A percentile compares a stretch with the other conserved stretches of the same genome.
Evolutionary conservation across 2,329 filamentous ascomycete genomes (phyloP).

Genomic region (Domatiomyces globalis): DNA sequence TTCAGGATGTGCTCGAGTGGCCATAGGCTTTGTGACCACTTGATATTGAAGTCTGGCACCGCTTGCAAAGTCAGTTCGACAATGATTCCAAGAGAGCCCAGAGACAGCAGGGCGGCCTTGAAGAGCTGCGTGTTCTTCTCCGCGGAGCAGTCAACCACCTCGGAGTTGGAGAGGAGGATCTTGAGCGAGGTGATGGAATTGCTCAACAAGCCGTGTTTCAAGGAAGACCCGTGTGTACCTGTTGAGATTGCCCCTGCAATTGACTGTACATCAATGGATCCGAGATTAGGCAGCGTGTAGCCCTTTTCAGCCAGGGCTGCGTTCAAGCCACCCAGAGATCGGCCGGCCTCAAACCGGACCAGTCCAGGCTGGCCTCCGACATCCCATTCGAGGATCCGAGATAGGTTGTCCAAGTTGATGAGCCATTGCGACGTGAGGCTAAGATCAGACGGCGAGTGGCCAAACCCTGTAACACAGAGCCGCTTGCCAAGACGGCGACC

Average conservation of each 20-base stretch:
- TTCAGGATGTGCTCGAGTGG: conserved; percentile 53
- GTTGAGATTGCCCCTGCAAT: conserved; percentile 86
- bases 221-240: conserved; percentile 80
- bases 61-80: conserved; percentile 77
- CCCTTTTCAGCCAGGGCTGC: conserved; percentile 58
- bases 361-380: conserved; percentile 52
- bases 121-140: conserved; percentile 65
- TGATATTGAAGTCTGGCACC: conserved; percentile 65
- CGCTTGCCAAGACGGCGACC: conserved; percentile 69
- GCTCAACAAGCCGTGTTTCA: conserved; percentile 70
- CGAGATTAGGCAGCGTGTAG: conserved; percentile 78
- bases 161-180: conserved; percentile 70
- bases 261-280: conserved; percentile 89
- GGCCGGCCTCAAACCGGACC: conserved; percentile 74
- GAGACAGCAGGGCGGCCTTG: conserved; percentile 69
- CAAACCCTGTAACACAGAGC: conserved; percentile 74
- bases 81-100: conserved; percentile 83
- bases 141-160: conserved; percentile 53
- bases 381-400: conserved; percentile 45
- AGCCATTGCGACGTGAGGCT: conserved; percentile 93
- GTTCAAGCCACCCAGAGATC: conserved; percentile 63
- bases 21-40: conserved; percentile 71
- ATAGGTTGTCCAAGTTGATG: conserved; percentile 78
- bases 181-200: conserved; percentile 61
- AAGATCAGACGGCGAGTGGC: conserved; percentile 80